Conservation (phyloP, 2,329 filamentous ascomycete species). For the Scytalidium lignicola region DNA sequence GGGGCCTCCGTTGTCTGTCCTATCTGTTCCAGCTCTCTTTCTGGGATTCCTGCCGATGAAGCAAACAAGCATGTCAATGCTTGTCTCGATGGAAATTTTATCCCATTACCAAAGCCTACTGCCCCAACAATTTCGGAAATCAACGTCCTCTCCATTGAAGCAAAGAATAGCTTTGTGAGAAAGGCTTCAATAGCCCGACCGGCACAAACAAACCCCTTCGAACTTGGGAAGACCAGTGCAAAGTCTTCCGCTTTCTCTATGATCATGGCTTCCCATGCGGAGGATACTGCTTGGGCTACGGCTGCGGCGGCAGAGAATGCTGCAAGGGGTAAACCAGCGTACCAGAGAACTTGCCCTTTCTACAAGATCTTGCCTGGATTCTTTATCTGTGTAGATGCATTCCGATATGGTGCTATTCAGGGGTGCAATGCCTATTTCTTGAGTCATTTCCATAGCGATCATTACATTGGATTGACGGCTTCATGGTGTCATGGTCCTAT, state of each 20-base stretch:
- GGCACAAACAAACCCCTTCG: constrained; percentile 76
- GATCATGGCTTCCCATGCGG: constrained; percentile 87
- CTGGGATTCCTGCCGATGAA: constrained; percentile 57
- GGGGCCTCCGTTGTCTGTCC: constrained; percentile 52
- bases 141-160: constrained; percentile 18
- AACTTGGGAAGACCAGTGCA: constrained; percentile 37
- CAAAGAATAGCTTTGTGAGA: constrained; percentile 50
- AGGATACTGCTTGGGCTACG: constrained; percentile 83
- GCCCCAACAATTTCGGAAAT: constrained; percentile 18
- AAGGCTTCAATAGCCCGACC: constrained; percentile 65
- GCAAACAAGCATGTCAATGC: constrained; percentile 84
- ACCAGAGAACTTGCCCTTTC: constrained; percentile 89
- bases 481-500: constrained; percentile 92
- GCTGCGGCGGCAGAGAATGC: constrained; percentile 76
- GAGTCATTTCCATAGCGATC: constrained; percentile 96
- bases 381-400: constrained; percentile 90
- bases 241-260: constrained; percentile 77
- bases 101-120: constrained; percentile 42
- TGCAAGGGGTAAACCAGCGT: constrained; percentile 78
- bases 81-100: constrained; percentile 79
- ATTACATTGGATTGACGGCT: constrained; percentile 86
- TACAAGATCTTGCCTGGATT: constrained; percentile 97
- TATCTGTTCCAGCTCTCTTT: constrained; percentile 66
- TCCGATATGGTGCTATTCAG: constrained; percentile 88
- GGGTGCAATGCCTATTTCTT: constrained; percentile 94